Conservation (phyloP, 2,329 filamentous ascomycete genomes). For the Microsporum ferrugineum region DNA sequence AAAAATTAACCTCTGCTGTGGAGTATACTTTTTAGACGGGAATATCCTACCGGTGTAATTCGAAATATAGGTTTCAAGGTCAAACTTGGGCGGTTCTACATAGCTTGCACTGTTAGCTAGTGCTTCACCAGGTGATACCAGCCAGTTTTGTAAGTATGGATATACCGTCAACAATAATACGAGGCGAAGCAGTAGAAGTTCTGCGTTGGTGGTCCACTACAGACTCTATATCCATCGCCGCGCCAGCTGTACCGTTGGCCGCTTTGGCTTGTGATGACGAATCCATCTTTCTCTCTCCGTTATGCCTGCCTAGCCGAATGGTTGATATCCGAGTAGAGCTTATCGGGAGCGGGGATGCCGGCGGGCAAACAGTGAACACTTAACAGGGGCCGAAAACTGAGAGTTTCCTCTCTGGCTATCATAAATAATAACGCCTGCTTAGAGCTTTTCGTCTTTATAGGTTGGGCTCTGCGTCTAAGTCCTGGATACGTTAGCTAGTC, state of each 20-base stretch:
- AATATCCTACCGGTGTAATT: slow-evolving; percentile 63
- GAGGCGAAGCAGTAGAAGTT: neutral
- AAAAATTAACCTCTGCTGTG: neutral
- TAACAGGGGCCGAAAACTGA: neutral
- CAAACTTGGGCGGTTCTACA: slow-evolving; percentile 70
- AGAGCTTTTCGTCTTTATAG: neutral
- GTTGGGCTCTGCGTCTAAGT: neutral
- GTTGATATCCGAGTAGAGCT: neutral
- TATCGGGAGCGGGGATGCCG: neutral
- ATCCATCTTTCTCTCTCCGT: neutral
- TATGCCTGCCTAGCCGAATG: neutral
- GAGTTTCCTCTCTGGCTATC: neutral
- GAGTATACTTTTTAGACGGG: slow-evolving; percentile 10
- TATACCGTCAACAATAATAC: slow-evolving; percentile 4
- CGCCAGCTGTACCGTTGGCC: neutral
- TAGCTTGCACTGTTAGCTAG: neutral
- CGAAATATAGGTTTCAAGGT: slow-evolving; percentile 78
- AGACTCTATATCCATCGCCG: neutral
- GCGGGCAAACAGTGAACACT: neutral
- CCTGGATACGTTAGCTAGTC: neutral
- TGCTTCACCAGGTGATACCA: neutral
- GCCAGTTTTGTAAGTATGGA: neutral
- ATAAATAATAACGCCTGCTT: neutral
- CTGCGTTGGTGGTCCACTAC: neutral
- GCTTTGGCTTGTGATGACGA: neutral